phyloP scores from a whole-genome alignment of 495 filamentous ascomycete genomes.

The Trichoderma reesei region DNA sequence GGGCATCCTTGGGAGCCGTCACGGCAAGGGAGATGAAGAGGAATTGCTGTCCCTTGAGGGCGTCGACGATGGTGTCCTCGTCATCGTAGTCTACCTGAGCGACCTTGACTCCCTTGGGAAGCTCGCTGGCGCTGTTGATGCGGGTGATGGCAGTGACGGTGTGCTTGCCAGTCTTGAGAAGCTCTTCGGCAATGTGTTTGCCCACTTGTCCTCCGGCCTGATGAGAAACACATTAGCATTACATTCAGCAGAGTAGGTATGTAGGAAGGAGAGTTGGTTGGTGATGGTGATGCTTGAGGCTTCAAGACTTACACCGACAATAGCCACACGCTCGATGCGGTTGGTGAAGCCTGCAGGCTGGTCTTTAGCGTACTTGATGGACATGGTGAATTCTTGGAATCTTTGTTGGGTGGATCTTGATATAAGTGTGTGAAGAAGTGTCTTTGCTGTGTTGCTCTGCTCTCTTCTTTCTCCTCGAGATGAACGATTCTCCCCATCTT shows the following conservation, averaged over 20 bases:
- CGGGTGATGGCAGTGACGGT: conserved; percentile 47
- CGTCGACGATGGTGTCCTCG: conserved; percentile 22
- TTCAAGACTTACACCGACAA: conserved; percentile 35
- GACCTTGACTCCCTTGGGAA: conserved; percentile 32
- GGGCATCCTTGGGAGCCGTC: conserved; percentile 20
- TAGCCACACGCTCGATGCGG: conserved; percentile 36
- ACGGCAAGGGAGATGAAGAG: conserved; percentile 49
- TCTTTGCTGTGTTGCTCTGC: not conserved
- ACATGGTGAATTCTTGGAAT: not conserved
- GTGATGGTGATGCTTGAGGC: not conserved
- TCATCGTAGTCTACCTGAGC: conserved; percentile 37
- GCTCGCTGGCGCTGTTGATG: conserved; percentile 24
- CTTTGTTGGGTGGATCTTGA: not conserved
- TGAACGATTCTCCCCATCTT: not conserved
- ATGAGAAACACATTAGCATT: not conserved
- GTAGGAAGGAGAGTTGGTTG: no score
- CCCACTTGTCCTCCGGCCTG: conserved; percentile 53
- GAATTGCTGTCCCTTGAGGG: conserved; percentile 41
- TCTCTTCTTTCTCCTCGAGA: not conserved
- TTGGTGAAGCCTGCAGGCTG: conserved; percentile 19
- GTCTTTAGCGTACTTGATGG: not conserved
- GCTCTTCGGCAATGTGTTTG: conserved; percentile 38
- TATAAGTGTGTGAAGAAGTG: not conserved
- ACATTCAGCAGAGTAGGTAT: not conserved
- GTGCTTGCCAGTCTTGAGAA: conserved; percentile 42